phyloP scores from a whole-genome alignment of 2,329 filamentous ascomycete species.

The Coniochaeta sp. region DNA sequence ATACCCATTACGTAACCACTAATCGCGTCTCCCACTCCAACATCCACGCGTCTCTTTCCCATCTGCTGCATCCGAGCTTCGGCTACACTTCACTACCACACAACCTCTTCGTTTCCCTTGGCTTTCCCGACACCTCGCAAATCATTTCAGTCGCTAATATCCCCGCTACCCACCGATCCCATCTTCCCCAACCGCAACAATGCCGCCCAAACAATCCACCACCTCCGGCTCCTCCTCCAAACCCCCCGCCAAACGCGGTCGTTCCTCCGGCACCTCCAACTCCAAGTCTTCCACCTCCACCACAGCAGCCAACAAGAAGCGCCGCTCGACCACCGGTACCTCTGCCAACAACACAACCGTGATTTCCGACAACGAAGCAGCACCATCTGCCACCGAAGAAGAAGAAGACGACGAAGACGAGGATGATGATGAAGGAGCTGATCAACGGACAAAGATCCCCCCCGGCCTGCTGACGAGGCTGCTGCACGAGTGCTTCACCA shows the following conservation, averaged over 20 bases:
- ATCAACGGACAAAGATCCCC: constrained; percentile 50
- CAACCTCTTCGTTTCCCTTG: too few relatives aligned
- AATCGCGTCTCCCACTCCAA: too few relatives aligned
- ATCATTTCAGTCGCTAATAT: too few relatives aligned
- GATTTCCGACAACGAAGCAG: constrained; percentile 17
- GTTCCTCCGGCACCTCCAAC: constrained; percentile 11
- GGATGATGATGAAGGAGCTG: constrained; percentile 27
- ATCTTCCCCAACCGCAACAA: too few relatives aligned
- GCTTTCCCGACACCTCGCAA: not conserved
- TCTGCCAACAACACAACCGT: constrained; percentile 12
- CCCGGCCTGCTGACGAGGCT: constrained; percentile 67
- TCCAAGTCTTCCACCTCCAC: constrained; percentile 4
- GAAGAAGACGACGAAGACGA: constrained; percentile 15
- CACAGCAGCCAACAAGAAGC: constrained; percentile 12
- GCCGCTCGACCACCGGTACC: constrained; percentile 25
- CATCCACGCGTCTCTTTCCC: too few relatives aligned
- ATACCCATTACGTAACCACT: too few relatives aligned
- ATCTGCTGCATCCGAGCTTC: too few relatives aligned
- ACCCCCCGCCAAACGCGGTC: not conserved
- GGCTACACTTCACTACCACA: too few relatives aligned
- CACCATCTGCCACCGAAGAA: constrained; percentile 8
- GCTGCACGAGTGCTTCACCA: constrained; percentile 72
- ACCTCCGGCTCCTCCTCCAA: constrained; percentile 14
- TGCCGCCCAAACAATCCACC: constrained; percentile 36
- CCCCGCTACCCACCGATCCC: too few relatives aligned